Percentiles rank a stretch among this genome's conserved stretches.
Conservation (phyloP, 176 grass and related monocot species). For the Raddia guianensis region DNA sequence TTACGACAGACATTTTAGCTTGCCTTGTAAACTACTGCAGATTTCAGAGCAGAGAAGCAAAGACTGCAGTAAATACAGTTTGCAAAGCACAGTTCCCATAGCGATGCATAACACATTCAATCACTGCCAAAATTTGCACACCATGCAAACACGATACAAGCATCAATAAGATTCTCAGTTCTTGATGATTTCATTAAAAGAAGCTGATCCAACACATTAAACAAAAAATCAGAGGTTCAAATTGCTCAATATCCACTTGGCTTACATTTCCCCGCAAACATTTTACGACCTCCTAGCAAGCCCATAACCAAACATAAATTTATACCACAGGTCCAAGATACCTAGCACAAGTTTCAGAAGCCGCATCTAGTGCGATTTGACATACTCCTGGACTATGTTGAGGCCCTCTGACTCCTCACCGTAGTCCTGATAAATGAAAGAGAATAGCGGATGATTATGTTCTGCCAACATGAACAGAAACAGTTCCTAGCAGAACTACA, state of each 20-base stretch:
- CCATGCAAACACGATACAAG: background rate
- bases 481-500: background rate
- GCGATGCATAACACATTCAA: background rate
- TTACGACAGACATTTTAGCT: background rate
- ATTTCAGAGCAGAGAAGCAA: background rate
- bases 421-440: constrained; percentile 60
- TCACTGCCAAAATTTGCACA: background rate
- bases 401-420: constrained; percentile 89
- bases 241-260: constrained; percentile 6
- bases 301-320: constrained; percentile 29
- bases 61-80: background rate
- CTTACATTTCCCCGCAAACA: constrained; percentile 13
- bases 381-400: constrained; percentile 88
- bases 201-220: constrained; percentile 26
- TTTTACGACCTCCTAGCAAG: constrained; percentile 21
- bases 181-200: constrained; percentile 21
- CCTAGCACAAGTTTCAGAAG: constrained; percentile 7
- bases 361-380: constrained; percentile 59
- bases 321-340: constrained; percentile 21
- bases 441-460: background rate
- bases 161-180: background rate
- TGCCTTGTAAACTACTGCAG: background rate
- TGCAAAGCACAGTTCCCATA: background rate
- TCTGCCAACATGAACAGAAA: background rate
- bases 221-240: constrained; percentile 29